Evolutionary conservation across 371 early-diverging fungal genomes (phyloP).

Genomic region (Rhizopus microsporus): DNA sequence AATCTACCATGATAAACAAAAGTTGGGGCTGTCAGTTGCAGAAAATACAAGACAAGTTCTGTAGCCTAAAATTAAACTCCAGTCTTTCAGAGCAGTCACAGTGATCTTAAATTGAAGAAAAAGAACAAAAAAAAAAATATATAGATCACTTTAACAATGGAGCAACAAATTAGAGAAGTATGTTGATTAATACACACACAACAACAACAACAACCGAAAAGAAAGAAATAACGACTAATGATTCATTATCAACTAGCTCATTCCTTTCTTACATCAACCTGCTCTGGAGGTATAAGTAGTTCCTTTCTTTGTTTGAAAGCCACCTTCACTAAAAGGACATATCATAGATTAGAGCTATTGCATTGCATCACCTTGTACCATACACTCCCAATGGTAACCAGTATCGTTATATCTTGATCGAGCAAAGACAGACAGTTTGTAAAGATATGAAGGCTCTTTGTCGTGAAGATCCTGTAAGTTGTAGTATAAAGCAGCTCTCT

Average conservation of each 20-base stretch:
- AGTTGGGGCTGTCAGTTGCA: too few species aligned
- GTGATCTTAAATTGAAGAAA: too few species aligned
- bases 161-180: slow-evolving; percentile 32
- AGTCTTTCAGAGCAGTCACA: too few species aligned
- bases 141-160: slow-evolving; percentile 12
- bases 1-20: slow-evolving; percentile 9
- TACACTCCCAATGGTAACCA: slow-evolving; percentile 69
- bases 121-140: too few species aligned
- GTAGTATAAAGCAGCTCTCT: neutral
- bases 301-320: neutral
- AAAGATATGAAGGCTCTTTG: slow-evolving; percentile 70
- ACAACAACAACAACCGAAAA: neutral
- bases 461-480: slow-evolving; percentile 70
- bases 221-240: neutral
- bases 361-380: slow-evolving; percentile 76
- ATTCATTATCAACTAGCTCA: slow-evolving; percentile 34
- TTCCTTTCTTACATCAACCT: slow-evolving; percentile 66
- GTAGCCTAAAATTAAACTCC: too few species aligned
- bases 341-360: slow-evolving; percentile 73
- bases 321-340: neutral
- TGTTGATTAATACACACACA: neutral
- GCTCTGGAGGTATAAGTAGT: slow-evolving; percentile 57
- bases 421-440: slow-evolving; percentile 59
- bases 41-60: too few species aligned
- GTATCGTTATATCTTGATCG: slow-evolving; percentile 61